These are phyloP conservation scores for Rhododendron griersonianum DNA, from an alignment of 148 eudicot species.

Conservation along the genomic window DNA sequence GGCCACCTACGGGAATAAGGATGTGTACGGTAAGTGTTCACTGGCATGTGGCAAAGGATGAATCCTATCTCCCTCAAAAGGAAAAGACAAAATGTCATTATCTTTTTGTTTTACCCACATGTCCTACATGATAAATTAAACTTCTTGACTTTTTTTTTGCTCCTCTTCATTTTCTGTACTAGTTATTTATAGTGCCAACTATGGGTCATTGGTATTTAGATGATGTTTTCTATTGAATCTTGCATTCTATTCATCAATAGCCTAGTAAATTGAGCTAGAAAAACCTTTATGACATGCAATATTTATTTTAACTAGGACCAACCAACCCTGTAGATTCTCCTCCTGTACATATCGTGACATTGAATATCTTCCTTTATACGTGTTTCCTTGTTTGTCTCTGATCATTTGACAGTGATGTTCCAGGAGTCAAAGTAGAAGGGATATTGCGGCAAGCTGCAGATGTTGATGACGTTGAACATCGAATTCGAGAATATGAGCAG, in stretches of 20 bases:
- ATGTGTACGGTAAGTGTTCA: neutral
- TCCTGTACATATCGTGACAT: neutral
- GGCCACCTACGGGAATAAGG: neutral
- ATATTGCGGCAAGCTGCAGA: conserved; percentile 98
- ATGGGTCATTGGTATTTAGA: neutral
- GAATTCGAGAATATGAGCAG: conserved; percentile 81
- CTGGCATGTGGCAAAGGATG: conserved; percentile 1
- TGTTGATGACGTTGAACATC: conserved; percentile 86
- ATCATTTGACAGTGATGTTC: conserved; percentile 16
- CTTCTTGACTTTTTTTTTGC: neutral
- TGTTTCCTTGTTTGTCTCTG: conserved; percentile 1
- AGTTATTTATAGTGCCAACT: neutral
- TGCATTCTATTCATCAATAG: neutral
- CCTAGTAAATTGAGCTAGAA: neutral
- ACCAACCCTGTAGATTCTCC: neutral
- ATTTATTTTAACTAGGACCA: neutral
- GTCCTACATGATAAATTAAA: neutral
- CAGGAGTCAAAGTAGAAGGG: conserved; percentile 88
- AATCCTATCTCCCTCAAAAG: neutral
- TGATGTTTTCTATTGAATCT: neutral
- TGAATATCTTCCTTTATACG: neutral
- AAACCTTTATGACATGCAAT: neutral
- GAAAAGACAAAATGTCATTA: conserved; percentile 1
- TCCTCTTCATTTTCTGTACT: neutral
- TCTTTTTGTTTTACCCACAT: neutral